phyloP scores from a whole-genome alignment of 1,139 yeast genomes.

The Scheffersomyces cryptocercus region DNA sequence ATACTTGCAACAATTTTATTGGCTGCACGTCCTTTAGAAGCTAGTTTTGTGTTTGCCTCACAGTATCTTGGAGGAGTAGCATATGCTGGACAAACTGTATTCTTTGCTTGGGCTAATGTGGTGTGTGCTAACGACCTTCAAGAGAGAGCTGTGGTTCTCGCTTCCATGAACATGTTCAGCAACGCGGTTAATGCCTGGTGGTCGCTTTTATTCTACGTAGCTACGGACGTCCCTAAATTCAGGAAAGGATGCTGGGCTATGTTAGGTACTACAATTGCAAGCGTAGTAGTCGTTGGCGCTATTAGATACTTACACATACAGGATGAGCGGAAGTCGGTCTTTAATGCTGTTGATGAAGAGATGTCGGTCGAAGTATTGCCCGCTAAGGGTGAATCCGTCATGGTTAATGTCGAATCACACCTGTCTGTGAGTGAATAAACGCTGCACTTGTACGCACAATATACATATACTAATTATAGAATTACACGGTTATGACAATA shows the following conservation, averaged over 20 bases:
- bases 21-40: slow-evolving; percentile 29
- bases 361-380: neutral
- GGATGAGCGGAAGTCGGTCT: slow-evolving; percentile 23
- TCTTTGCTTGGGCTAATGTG: slow-evolving; percentile 62
- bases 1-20: slow-evolving; percentile 48
- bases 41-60: slow-evolving; percentile 47
- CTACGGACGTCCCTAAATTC: slow-evolving; percentile 51
- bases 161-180: slow-evolving; percentile 65
- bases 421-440: neutral
- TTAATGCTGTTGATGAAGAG: slow-evolving; percentile 1
- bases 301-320: slow-evolving; percentile 36
- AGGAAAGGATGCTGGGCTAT: slow-evolving; percentile 57
- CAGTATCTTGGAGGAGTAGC: slow-evolving; percentile 56
- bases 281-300: slow-evolving; percentile 19
- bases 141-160: slow-evolving; percentile 58
- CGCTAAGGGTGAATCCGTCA: neutral
- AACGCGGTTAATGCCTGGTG: slow-evolving; percentile 68
- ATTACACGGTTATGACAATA: too few species aligned
- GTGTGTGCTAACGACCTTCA: slow-evolving; percentile 55
- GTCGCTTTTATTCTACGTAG: slow-evolving; percentile 53
- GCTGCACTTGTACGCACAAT: too few species aligned
- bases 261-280: slow-evolving; percentile 47
- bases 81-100: slow-evolving; percentile 58
- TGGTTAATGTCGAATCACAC: neutral
- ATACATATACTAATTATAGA: too few species aligned